Evolutionary conservation across 83 land plant genomes (phyloP).

Genomic region (Picea abies): DNA sequence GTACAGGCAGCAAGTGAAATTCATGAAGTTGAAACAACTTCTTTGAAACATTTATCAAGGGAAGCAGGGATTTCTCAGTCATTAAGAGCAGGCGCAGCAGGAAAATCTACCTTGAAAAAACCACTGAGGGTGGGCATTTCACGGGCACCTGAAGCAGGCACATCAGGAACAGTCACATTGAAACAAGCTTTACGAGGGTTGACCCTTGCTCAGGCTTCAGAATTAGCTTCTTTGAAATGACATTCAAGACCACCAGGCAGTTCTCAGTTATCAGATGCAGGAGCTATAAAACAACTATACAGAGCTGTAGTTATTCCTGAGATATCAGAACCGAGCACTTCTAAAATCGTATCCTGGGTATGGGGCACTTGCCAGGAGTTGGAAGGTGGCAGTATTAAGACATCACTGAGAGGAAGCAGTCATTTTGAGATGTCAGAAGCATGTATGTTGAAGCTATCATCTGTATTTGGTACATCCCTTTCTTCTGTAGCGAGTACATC

Average conservation of each 20-base stretch:
- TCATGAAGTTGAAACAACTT: slow-evolving; percentile 34
- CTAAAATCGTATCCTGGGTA: not conserved
- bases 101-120: not conserved
- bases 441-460: not conserved
- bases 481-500: not conserved
- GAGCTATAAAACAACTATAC: slow-evolving; percentile 13
- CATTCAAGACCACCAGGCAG: slow-evolving; percentile 10
- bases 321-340: slow-evolving; percentile 9
- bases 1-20: not conserved
- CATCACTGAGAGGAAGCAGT: not conserved
- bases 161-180: not conserved
- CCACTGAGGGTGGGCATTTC: not conserved
- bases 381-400: not conserved
- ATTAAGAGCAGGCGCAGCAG: slow-evolving; percentile 14
- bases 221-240: not conserved
- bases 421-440: slow-evolving; percentile 9
- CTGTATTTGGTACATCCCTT: not conserved
- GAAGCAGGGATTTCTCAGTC: slow-evolving; percentile 8
- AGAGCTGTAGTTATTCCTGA: slow-evolving; percentile 34
- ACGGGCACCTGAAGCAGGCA: not conserved
- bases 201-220: not conserved
- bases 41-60: slow-evolving; percentile 3
- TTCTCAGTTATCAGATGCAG: not conserved
- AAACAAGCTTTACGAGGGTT: not conserved
- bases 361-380: not conserved